Evolutionary conservation across 2,329 filamentous ascomycete genomes (phyloP), one percentile per base, ranked within the genome.

Genomic region (Trichoderma citrinoviride): DNA sequence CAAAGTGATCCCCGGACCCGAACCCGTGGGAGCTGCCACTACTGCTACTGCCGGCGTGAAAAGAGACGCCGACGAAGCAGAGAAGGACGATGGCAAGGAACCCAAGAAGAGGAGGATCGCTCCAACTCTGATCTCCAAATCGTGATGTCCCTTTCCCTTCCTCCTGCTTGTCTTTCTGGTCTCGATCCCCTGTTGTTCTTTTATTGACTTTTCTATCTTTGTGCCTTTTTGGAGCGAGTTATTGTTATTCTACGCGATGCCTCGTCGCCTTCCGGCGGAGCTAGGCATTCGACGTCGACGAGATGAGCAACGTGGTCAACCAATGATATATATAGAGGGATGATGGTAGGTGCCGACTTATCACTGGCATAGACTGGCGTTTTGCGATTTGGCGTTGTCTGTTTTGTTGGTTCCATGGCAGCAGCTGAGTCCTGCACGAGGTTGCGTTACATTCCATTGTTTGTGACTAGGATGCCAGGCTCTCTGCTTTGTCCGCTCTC

Each of bases 101-200:
- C 81, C 85, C 5, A 92, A 92, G 78, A 89, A 87, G 77, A 83
- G 89, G 70, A 82, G 89, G 55, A 87, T 92, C 70, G 89, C 89
- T 4, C 90, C 89, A 4, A 91, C 88, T 1, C 81, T 82, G 1
- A 80, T 91, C 19, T 40, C 46, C 14, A 53, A 54, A 10, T 29
- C 40, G 23, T 23, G 23, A 15, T 41, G 5, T n/a, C 19, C 15
- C 17, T 19, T 6, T 46, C 7, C 25, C 54, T 23, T 44, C 21
- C 7, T 8, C 44, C 14, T 23, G 5, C 2, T 3, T 27, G n/a
- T 43, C 10, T 15, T 15, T n/a, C 21, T 29, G 15, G 10, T 43
- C 27, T 43, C 43, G 7, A 17, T 21, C 15, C 17, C 40, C n/a
- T 29, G 10, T 53, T 23, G 15, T 49, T 23, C 10, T 19, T 46